Conservation (phyloP, 805 yeast genomes). For the Trichomonascus vanleenenianus region DNA sequence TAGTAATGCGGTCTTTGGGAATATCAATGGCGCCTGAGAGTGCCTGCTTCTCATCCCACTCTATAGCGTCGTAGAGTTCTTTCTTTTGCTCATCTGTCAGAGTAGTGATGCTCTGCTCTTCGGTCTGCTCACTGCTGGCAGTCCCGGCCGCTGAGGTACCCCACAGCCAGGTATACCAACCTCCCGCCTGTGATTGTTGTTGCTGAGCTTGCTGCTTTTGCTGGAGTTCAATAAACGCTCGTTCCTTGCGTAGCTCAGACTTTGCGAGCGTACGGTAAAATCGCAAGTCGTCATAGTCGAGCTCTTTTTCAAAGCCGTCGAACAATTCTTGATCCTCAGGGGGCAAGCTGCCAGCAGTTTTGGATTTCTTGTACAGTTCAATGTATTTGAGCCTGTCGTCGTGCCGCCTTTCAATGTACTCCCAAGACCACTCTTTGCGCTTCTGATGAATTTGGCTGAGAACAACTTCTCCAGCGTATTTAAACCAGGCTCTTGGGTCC, state of each 20-base stretch:
- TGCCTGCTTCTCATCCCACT: slow-evolving; percentile 66
- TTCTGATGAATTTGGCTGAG: slow-evolving; percentile 72
- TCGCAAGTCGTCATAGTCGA: slow-evolving; percentile 71
- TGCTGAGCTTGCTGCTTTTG: slow-evolving; percentile 12
- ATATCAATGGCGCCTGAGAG: slow-evolving; percentile 35
- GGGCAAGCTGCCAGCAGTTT: slow-evolving; percentile 29
- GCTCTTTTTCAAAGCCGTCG: slow-evolving; percentile 46
- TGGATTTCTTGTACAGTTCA: slow-evolving; percentile 53
- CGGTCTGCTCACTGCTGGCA: slow-evolving; percentile 6
- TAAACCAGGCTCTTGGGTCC: slow-evolving; percentile 74
- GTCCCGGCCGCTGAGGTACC: slow-evolving; percentile 10
- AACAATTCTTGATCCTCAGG: slow-evolving; percentile 29
- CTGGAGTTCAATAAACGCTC: slow-evolving; percentile 15
- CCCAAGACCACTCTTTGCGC: slow-evolving; percentile 87
- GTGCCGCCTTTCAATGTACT: slow-evolving; percentile 57
- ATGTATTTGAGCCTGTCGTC: slow-evolving; percentile 66
- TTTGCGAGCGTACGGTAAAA: slow-evolving; percentile 79
- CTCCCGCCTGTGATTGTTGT: slow-evolving; percentile 6
- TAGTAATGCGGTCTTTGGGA: slow-evolving; percentile 65
- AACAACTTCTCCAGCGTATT: slow-evolving; percentile 71
- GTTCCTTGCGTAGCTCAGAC: slow-evolving; percentile 54
- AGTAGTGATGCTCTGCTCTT: slow-evolving; percentile 30
- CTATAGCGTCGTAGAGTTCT: slow-evolving; percentile 90
- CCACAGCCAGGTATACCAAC: slow-evolving; percentile 27
- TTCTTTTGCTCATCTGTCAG: slow-evolving; percentile 82